Evolutionary conservation across 1,284 basidiomycete species (phyloP).

Genomic region (Boletus semigastroideus): DNA sequence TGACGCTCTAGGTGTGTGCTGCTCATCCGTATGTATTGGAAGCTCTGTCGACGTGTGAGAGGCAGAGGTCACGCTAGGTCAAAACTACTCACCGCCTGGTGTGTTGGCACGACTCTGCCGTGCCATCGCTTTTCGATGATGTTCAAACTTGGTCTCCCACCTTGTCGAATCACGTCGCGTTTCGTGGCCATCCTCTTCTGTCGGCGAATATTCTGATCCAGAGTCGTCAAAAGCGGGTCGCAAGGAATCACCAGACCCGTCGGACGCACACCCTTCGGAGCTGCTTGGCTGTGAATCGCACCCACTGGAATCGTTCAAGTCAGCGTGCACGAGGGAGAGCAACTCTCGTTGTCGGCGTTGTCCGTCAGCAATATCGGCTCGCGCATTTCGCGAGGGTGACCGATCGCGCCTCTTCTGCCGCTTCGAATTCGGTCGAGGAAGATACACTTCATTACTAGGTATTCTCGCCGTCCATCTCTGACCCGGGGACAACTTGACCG

Average conservation of each 20-base stretch:
- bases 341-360: constrained; percentile 23
- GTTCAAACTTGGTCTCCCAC: constrained; percentile 10
- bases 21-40: constrained; percentile 12
- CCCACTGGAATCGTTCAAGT: constrained; percentile 17
- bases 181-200: constrained; percentile 14
- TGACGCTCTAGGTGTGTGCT: constrained; percentile 19
- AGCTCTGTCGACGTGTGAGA: constrained; percentile 17
- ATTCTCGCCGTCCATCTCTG: constrained; percentile 18
- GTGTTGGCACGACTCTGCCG: constrained; percentile 8
- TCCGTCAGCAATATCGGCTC: constrained; percentile 8
- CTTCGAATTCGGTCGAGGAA: constrained; percentile 11
- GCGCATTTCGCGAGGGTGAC: constrained; percentile 6
- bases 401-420: constrained; percentile 13
- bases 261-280: constrained; percentile 15
- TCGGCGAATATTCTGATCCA: constrained; percentile 32
- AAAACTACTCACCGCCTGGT: constrained; percentile 10
- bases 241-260: constrained; percentile 23
- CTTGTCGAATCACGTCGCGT: constrained; percentile 5
- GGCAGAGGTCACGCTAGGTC: not conserved
- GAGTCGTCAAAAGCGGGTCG: constrained; percentile 27
- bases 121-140: not conserved
- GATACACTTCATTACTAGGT: constrained; percentile 3
- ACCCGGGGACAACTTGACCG: constrained; percentile 6
- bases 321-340: constrained; percentile 7
- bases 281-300: constrained; percentile 24